Evolutionary conservation across 2,329 filamentous ascomycete species (phyloP).

Genomic region (Exophiala viscosa): DNA sequence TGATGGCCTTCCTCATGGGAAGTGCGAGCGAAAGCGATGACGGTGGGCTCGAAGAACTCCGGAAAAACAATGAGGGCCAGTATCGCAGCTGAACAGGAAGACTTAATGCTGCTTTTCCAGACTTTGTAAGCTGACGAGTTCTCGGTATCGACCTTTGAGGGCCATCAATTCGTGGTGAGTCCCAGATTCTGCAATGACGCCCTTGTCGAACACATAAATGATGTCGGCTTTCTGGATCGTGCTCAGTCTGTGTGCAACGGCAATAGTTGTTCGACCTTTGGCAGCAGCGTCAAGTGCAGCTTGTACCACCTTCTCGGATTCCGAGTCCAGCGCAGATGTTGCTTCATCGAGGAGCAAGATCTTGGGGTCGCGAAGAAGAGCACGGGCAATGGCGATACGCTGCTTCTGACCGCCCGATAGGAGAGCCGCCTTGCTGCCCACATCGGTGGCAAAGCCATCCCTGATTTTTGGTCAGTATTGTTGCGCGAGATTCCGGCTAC

Average conservation of each 20-base stretch:
- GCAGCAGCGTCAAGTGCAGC: constrained; percentile 76
- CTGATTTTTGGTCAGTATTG: constrained; percentile 32
- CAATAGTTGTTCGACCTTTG: constrained; percentile 83
- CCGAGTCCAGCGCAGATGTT: constrained; percentile 50
- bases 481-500: constrained; percentile 20
- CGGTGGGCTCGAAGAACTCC: no score
- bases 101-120: constrained; percentile 54
- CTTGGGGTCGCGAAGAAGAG: constrained; percentile 84
- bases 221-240: constrained; percentile 93
- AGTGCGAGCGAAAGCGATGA: no score
- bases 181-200: constrained; percentile 78
- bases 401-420: constrained; percentile 92
- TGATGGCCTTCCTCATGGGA: no score
- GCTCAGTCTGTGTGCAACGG: constrained; percentile 84
- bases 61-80: no score
- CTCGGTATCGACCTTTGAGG: constrained; percentile 63
- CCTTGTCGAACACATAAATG: constrained; percentile 95
- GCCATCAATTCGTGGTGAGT: constrained; percentile 68
- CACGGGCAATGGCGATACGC: constrained; percentile 87
- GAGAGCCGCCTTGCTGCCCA: constrained; percentile 81
- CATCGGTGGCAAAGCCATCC: constrained; percentile 79
- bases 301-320: constrained; percentile 56
- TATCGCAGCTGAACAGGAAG: background rate
- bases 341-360: constrained; percentile 81
- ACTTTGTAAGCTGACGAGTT: constrained; percentile 76